Evolutionary conservation across 352 stramenopile genomes (phyloP).

Genomic region (Heterotrichella gracilis): DNA sequence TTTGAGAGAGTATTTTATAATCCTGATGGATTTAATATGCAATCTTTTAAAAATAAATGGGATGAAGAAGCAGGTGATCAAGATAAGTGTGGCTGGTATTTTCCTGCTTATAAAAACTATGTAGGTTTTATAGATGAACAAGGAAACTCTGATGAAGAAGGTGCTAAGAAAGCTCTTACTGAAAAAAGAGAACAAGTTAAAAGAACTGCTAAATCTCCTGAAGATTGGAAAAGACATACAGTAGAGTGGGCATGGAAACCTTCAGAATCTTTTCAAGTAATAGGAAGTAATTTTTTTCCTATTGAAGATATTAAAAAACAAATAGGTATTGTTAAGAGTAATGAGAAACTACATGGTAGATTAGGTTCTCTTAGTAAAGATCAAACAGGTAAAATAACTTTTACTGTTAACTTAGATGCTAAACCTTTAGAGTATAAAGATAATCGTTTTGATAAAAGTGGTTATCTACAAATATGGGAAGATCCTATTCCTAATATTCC

Average conservation of each 20-base stretch:
- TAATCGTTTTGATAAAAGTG: conserved; percentile 12
- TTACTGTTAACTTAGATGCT: conserved; percentile 9
- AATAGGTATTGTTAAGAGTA: not conserved
- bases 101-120: not conserved
- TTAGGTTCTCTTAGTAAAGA: not conserved
- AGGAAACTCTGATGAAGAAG: conserved; percentile 5
- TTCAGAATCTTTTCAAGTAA: not conserved
- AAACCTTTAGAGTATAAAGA: not conserved
- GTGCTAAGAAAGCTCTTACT: not conserved
- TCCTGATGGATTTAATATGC: conserved; percentile 2
- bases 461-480: conserved; percentile 7
- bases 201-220: not conserved
- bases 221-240: not conserved
- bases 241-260: not conserved
- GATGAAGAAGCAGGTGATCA: conserved; percentile 1
- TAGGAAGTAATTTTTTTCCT: not conserved
- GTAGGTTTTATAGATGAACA: conserved; percentile 12
- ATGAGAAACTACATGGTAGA: not conserved
- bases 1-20: not conserved
- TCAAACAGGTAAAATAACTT: conserved; percentile 10
- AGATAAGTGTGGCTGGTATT: not conserved
- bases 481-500: not conserved
- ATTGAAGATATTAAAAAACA: not conserved
- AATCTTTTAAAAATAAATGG: not conserved
- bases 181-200: conserved; percentile 4